Conservation (phyloP, 352 stramenopile species). For the Phytophthora hibernalis region DNA sequence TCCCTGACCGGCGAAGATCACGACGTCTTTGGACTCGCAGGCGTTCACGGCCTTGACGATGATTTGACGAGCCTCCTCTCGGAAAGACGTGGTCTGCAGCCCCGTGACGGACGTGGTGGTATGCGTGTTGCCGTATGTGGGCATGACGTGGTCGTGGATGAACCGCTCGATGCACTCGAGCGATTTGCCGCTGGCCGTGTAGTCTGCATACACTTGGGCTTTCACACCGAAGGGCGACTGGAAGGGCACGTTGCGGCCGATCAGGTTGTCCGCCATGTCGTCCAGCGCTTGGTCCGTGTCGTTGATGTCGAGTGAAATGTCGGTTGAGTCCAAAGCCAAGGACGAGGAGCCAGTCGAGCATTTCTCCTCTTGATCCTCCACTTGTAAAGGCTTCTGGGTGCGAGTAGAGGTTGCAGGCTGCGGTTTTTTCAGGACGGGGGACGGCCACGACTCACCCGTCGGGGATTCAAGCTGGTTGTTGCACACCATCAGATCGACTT, state of each 20-base stretch:
- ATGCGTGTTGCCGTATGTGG: conserved; percentile 97
- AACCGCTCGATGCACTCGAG: conserved; percentile 92
- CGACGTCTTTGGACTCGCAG: conserved; percentile 89
- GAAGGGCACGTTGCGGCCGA: conserved; percentile 61
- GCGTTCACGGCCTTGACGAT: conserved; percentile 89
- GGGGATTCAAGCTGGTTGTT: conserved; percentile 23
- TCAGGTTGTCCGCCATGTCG: conserved; percentile 52
- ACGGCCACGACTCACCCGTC: conserved; percentile 8
- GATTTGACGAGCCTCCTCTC: conserved; percentile 94
- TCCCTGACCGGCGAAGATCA: conserved; percentile 94
- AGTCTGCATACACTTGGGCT: conserved; percentile 94
- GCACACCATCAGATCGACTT: conserved; percentile 31
- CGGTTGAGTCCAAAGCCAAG: conserved; percentile 22
- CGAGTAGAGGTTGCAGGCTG: conserved; percentile 6
- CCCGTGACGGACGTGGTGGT: conserved; percentile 86
- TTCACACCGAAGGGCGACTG: conserved; percentile 72
- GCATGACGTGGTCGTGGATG: conserved; percentile 88
- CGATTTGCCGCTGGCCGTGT: conserved; percentile 92
- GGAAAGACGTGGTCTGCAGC: conserved; percentile 91
- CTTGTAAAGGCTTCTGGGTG: conserved; percentile 20
- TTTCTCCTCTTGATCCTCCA: conserved; percentile 22
- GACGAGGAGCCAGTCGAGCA: conserved; percentile 28
- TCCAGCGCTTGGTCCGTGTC: conserved; percentile 34
- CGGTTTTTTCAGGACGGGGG: conserved; percentile 28
- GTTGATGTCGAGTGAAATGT: conserved; percentile 20